These are phyloP conservation scores for Schoenoplectus tabernaemontani DNA, from an alignment of 202 grass and related monocot species.

Conservation along the genomic window DNA sequence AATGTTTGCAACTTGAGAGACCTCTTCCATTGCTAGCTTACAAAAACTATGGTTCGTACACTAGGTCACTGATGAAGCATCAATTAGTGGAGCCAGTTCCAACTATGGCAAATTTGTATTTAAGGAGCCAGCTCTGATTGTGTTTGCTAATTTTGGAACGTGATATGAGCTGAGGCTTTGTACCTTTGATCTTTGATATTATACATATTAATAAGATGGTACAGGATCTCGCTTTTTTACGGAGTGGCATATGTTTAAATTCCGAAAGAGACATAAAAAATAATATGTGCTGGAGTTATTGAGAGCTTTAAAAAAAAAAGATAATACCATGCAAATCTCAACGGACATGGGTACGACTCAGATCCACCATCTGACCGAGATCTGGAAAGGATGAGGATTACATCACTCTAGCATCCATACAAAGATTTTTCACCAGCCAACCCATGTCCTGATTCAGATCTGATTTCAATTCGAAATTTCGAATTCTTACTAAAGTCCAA, in stretches of 20 bases:
- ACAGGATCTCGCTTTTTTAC: too few species aligned
- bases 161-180: too few species aligned
- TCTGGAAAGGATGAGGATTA: background rate
- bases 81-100: background rate
- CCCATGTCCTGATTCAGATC: slow-evolving; percentile 4
- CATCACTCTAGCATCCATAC: background rate
- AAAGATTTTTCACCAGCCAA: background rate
- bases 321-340: slow-evolving; percentile 12
- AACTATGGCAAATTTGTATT: background rate
- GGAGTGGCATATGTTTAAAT: too few species aligned
- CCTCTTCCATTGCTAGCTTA: too few species aligned
- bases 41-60: background rate
- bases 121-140: background rate
- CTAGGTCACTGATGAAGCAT: background rate
- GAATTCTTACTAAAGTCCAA: slow-evolving; percentile 6
- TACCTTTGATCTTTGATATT: too few species aligned
- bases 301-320: too few species aligned
- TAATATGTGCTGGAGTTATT: too few species aligned
- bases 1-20: too few species aligned
- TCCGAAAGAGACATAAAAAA: too few species aligned
- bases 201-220: too few species aligned
- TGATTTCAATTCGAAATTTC: slow-evolving; percentile 13
- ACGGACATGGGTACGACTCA: background rate
- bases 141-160: background rate
- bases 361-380: slow-evolving; percentile 10